phyloP scores from a whole-genome alignment of 495 filamentous ascomycete genomes.

The Neurospora sp. region DNA sequence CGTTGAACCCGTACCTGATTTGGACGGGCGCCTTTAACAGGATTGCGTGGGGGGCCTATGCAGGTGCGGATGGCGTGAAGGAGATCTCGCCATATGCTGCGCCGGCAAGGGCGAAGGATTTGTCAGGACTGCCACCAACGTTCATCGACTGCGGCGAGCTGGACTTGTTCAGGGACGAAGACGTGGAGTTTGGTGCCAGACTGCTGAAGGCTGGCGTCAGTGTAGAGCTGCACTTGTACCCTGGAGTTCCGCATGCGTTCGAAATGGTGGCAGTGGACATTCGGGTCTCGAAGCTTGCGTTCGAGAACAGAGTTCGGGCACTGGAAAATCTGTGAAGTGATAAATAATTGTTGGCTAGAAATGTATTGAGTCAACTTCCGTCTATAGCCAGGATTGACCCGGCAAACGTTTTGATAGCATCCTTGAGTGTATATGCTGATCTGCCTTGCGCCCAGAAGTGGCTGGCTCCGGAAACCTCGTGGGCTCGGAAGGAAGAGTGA shows the following conservation, averaged over 20 bases:
- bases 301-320: conserved; percentile 8
- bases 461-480: conserved; percentile 57
- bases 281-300: conserved; percentile 6
- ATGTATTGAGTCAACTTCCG: not conserved
- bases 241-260: conserved; percentile 39
- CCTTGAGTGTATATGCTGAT: conserved; percentile 40
- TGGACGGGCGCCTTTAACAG: conserved; percentile 27
- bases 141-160: conserved; percentile 29
- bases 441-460: conserved; percentile 76
- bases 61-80: conserved; percentile 10
- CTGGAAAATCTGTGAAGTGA: conserved; percentile 7
- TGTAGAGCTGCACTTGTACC: conserved; percentile 42
- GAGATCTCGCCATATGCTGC: conserved; percentile 28
- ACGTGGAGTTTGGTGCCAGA: conserved; percentile 26
- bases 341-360: not conserved
- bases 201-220: conserved; percentile 28
- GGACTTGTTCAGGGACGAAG: conserved; percentile 37
- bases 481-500: conserved; percentile 36
- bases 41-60: conserved; percentile 24
- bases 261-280: conserved; percentile 13
- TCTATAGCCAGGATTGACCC: conserved; percentile 1
- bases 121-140: conserved; percentile 25
- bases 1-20: conserved; percentile 17
- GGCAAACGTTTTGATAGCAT: conserved; percentile 22
- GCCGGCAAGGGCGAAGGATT: conserved; percentile 21